Conservation (phyloP, 805 yeast species). For the Candida caryicola region DNA sequence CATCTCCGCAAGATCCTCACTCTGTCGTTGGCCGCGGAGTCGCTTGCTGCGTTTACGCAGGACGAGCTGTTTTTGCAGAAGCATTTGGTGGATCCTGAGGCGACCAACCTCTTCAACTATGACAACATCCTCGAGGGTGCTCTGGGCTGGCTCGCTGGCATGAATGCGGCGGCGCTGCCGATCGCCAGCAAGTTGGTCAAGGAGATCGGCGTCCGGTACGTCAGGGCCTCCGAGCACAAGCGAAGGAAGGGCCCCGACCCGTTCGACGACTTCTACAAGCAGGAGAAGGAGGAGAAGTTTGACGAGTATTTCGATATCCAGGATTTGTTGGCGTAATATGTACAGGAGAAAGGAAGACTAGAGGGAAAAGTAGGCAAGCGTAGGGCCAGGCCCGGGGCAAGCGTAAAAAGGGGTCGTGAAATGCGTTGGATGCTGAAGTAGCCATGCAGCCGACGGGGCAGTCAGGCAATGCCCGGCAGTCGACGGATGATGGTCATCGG, state of each 20-base stretch:
- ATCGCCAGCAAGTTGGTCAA: conserved; percentile 21
- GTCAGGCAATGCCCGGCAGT: too few relatives aligned
- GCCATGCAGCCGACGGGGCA: too few relatives aligned
- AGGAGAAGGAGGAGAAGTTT: conserved; percentile 5
- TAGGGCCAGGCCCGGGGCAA: too few relatives aligned
- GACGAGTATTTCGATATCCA: conserved; percentile 14
- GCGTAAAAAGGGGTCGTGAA: too few relatives aligned
- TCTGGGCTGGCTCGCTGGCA: conserved; percentile 16
- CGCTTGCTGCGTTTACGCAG: conserved; percentile 19
- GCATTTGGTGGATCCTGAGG: conserved; percentile 14
- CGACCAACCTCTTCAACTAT: conserved; percentile 33
- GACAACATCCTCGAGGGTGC: conserved; percentile 21
- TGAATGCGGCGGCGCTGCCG: conserved; percentile 11
- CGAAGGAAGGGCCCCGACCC: conserved; percentile 9
- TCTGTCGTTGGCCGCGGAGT: conserved; percentile 18
- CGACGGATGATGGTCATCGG: too few relatives aligned
- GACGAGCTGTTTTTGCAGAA: conserved; percentile 25
- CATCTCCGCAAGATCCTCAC: conserved; percentile 24
- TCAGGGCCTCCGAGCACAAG: conserved; percentile 16
- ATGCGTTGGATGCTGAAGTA: too few relatives aligned
- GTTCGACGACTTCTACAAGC: conserved; percentile 4
- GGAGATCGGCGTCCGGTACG: conserved; percentile 21
- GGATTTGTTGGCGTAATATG: conserved; percentile 7
- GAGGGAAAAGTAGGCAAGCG: too few relatives aligned
- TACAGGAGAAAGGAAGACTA: not conserved